These are phyloP conservation scores for Chrysopogon serrulatus DNA, from an alignment of 176 grass and related monocot genomes.

Conservation along the genomic window DNA sequence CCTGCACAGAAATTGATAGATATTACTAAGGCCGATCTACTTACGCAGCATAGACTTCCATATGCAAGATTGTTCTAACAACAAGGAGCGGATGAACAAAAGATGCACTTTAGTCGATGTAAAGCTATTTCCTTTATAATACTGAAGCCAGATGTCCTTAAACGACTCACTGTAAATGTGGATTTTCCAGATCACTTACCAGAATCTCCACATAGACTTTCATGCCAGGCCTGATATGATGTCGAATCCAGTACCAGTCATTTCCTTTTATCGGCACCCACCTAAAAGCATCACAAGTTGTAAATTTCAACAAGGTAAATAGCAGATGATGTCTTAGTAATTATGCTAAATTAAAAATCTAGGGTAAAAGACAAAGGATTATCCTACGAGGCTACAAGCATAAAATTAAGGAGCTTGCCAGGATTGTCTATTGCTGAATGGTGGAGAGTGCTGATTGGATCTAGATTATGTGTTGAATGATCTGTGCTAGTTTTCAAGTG, in stretches of 20 bases:
- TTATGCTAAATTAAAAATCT: neutral
- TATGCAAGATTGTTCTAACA: neutral
- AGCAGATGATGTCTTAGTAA: neutral
- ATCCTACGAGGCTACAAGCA: neutral
- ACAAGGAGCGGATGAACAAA: neutral
- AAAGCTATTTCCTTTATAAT: conserved; percentile 9
- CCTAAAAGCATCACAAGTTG: conserved; percentile 38
- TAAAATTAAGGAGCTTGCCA: neutral
- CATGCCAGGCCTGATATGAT: conserved; percentile 97
- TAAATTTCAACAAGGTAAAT: neutral
- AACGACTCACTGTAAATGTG: neutral
- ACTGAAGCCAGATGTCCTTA: neutral
- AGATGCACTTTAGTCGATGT: neutral
- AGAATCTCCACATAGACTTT: conserved; percentile 84
- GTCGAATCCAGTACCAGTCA: conserved; percentile 99
- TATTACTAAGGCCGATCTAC: neutral
- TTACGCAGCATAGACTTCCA: neutral
- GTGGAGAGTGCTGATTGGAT: neutral
- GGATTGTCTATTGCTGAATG: neutral
- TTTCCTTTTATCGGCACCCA: conserved; percentile 98
- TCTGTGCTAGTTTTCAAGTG: neutral
- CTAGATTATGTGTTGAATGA: neutral
- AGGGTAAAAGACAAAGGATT: neutral
- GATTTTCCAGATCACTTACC: conserved; percentile 42
- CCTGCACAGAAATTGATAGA: conserved; percentile 48